A percentile compares a stretch with the other conserved stretches of the same genome.
phyloP scores from a whole-genome alignment of 768 basidiomycete species.

The Amanita fuliginea region DNA sequence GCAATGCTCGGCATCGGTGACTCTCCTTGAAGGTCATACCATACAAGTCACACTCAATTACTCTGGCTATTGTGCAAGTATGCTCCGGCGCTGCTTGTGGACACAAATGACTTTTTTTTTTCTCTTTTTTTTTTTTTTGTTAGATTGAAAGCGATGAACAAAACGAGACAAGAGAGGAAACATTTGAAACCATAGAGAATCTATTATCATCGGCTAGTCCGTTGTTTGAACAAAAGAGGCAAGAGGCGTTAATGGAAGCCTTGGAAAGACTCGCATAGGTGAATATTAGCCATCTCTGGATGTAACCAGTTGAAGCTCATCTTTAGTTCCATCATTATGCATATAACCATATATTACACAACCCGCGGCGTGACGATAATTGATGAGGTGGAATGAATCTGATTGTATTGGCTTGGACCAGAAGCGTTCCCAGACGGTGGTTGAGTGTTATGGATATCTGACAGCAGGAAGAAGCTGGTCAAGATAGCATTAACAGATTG shows the following conservation, averaged over 20 bases:
- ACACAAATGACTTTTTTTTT: background rate
- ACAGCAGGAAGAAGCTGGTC: too few relatives aligned
- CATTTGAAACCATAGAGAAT: slow-evolving; percentile 49
- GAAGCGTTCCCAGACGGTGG: too few relatives aligned
- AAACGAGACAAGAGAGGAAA: slow-evolving; percentile 11
- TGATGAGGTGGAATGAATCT: background rate
- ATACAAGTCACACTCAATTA: slow-evolving; percentile 37
- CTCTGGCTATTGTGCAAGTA: slow-evolving; percentile 45
- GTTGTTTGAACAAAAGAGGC: slow-evolving; percentile 35
- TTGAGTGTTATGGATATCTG: background rate
- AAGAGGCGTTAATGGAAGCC: slow-evolving; percentile 35
- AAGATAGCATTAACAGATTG: slow-evolving; percentile 35
- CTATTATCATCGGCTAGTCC: slow-evolving; percentile 45
- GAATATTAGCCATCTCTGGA: background rate
- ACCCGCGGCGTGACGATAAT: background rate
- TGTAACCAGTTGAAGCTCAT: background rate
- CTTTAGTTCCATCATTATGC: background rate
- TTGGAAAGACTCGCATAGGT: slow-evolving; percentile 28
- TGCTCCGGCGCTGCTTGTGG: background rate
- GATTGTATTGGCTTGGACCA: too few relatives aligned
- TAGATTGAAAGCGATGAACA: slow-evolving; percentile 1
- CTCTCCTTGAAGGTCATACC: slow-evolving; percentile 42
- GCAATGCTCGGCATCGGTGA: slow-evolving; percentile 43
- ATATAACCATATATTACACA: background rate
- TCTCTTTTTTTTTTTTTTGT: too few relatives aligned